Base-by-base conservation (phyloP, 345 rosid genomes). In the Rhizophora mangle region DNA sequence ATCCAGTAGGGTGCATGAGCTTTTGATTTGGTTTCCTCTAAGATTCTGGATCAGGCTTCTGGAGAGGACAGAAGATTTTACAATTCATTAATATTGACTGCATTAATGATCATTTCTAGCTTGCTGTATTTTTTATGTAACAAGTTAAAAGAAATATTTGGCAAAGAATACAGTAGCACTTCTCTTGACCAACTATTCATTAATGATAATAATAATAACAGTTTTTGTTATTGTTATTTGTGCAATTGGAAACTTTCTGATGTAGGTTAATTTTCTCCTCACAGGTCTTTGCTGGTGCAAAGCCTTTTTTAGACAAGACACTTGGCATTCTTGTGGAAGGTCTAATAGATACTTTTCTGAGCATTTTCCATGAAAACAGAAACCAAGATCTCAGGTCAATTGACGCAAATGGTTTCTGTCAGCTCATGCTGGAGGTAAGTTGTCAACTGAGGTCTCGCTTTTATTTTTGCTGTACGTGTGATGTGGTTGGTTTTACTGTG, bases 261-360 rank as follows among this genome's bases (percentile, higher is more conserved):
- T 39, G 27, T 55, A 55, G 15, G 15, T 55, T 21, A 22, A 26
- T 55, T 55, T 64, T 20, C 58, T 70, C 70, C 43, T 72, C 54
- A 31, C 81, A 93, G 98, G 96, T 92, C 72, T 95, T 88, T 86
- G 87, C 96, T 56, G 96, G 99, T 68, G 93, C 96, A 65, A 92
- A 95, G 85, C 99, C 97, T 22, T 85, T 92, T 24, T 74, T 95
- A 77, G 99, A 92, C 64, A 95, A 86, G 89, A 90, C 93, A 24
- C 93, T 95, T 22, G 96, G 99, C 47, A 87, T 88, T 74, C 88
- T 95, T 61, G 91, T 95, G 56, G 98, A 95, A 87, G 98, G 99
- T 74, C 89, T 95, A 30, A 83, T 95, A 11, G 99, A 95, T 80
- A 95, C 91, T 52, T 90, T 92, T 73, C 86, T 90, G 21, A 92